Evolutionary conservation across 2,329 filamentous ascomycete genomes (phyloP).

Genomic region (Monascus ruber): DNA sequence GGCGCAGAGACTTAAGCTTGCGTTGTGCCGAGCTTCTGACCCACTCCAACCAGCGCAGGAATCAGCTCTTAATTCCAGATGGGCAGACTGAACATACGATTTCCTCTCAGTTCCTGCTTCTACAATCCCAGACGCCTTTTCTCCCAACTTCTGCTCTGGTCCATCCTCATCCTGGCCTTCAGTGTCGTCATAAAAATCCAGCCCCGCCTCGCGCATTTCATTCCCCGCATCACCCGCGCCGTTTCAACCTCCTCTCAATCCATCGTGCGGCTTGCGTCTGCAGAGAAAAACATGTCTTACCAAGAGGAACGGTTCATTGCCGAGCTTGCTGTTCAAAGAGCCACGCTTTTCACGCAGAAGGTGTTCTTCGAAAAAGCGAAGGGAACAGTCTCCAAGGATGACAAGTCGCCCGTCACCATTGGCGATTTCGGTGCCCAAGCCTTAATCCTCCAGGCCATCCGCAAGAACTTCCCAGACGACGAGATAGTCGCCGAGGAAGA

Average conservation of each 20-base stretch:
- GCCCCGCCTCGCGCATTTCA: conserved; percentile 30
- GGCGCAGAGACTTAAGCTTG: too few relatives aligned
- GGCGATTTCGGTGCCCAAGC: conserved; percentile 97
- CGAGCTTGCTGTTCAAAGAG: conserved; percentile 79
- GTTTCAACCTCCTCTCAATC: conserved; percentile 8
- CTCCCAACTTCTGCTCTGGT: conserved; percentile 22
- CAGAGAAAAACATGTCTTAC: conserved; percentile 41
- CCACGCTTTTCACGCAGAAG: conserved; percentile 60
- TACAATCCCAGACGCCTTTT: conserved; percentile 10
- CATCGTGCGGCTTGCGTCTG: conserved; percentile 1
- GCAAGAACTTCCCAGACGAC: conserved; percentile 79
- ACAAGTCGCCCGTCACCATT: conserved; percentile 93
- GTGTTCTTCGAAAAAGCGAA: conserved; percentile 85
- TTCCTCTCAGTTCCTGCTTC: not conserved
- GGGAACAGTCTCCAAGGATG: conserved; percentile 85
- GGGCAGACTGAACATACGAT: too few relatives aligned
- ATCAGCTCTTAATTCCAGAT: too few relatives aligned
- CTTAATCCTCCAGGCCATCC: conserved; percentile 83
- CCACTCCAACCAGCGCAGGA: too few relatives aligned
- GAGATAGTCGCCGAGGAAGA: conserved; percentile 95
- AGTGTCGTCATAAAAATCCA: conserved; percentile 27
- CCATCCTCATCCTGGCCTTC: conserved; percentile 34
- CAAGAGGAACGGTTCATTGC: conserved; percentile 70
- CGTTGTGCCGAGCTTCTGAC: too few relatives aligned
- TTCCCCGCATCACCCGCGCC: conserved; percentile 14